phyloP scores from a whole-genome alignment of 78 protist species.

The Salpingoeca rosetta region DNA sequence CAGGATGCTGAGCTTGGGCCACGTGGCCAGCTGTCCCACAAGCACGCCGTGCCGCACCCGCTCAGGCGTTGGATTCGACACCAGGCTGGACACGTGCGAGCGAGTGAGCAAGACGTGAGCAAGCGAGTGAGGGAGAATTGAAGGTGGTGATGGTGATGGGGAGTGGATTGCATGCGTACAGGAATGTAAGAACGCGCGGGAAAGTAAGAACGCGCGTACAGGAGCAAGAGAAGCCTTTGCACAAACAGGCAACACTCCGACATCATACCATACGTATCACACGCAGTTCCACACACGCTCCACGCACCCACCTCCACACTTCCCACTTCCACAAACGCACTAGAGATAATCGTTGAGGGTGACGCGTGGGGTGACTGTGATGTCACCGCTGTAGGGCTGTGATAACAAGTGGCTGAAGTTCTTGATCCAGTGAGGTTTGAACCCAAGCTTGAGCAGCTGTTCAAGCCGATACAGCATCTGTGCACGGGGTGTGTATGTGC shows the following conservation, averaged over 20 bases:
- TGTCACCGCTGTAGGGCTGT: slow-evolving; percentile 38
- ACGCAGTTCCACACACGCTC: no score
- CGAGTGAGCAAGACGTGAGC: neutral
- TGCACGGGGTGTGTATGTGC: neutral
- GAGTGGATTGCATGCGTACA: no score
- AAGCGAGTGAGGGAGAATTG: neutral
- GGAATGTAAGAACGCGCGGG: no score
- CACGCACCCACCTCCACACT: no score
- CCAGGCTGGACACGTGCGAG: neutral
- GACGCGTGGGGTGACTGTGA: slow-evolving; percentile 35
- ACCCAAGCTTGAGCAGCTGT: neutral
- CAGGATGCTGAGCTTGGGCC: neutral
- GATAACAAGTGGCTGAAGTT: slow-evolving; percentile 10
- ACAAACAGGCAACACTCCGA: no score
- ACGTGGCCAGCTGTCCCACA: neutral
- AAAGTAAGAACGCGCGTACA: no score
- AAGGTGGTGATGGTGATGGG: neutral
- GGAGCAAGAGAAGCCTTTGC: no score
- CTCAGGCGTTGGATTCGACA: neutral
- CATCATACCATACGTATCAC: no score
- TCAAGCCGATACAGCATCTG: neutral
- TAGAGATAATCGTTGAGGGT: neutral
- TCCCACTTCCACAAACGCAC: no score
- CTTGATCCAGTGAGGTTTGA: neutral
- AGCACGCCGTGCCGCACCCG: neutral